Evolutionary conservation across 345 rosid genomes (phyloP).

Genomic region (Dimocarpus longan): DNA sequence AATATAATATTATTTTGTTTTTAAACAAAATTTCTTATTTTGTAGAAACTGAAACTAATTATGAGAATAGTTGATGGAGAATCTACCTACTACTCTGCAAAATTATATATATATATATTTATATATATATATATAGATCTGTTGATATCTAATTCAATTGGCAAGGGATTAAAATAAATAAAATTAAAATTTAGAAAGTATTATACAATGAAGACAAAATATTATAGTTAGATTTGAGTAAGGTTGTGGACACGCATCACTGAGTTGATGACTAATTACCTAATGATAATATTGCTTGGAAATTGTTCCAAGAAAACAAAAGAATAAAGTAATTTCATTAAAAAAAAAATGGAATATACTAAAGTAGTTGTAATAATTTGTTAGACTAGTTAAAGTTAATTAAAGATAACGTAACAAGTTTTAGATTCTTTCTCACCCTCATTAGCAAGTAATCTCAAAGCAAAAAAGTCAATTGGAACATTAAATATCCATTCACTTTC

Average conservation of each 20-base stretch:
- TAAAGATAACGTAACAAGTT: constrained; percentile 3
- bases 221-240: neutral
- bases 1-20: no score
- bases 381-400: constrained; percentile 12
- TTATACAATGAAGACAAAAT: neutral
- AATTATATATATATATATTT: no score
- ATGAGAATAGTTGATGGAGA: no score
- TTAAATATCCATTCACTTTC: no score
- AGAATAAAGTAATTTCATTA: constrained; percentile 11
- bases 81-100: no score
- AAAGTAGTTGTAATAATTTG: constrained; percentile 23
- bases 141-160: neutral
- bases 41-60: no score
- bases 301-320: neutral
- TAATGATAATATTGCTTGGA: constrained; percentile 7
- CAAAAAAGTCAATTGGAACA: neutral
- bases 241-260: constrained; percentile 8
- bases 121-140: no score
- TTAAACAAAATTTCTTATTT: no score
- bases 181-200: neutral
- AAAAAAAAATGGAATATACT: constrained; percentile 11
- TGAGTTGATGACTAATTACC: constrained; percentile 11
- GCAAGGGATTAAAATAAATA: neutral
- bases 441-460: neutral
- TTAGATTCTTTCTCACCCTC: constrained; percentile 8